Evolutionary conservation across 495 filamentous ascomycete species (phyloP), one percentile per base, ranked within the genome.

Genomic region (Xylaria bambusicola): DNA sequence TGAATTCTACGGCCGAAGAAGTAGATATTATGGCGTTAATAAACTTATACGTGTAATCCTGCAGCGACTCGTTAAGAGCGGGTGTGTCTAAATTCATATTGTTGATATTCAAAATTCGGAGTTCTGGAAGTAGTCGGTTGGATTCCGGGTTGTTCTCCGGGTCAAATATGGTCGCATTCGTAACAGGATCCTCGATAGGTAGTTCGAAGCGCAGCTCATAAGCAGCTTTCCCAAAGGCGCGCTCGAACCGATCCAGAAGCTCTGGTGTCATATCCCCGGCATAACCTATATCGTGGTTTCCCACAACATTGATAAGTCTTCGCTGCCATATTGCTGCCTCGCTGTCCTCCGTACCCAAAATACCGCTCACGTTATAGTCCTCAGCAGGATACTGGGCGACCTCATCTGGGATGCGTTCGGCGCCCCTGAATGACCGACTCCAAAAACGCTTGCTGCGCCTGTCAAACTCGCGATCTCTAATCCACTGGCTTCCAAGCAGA

Each of bases 271-370:
- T 80, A 71, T 98, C 94, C 0, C 94, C 94, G 0, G 93, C 90
- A 66, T 98, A 98, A 26, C 94, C 94, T 53, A 98, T 86, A 71
- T 98, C 94, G 66, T 98, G 94, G 69, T 98, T 98, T 0, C 94
- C 94, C 0, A 87, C 90, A 10, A 97, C 80, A 61, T 94, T 93
- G 68, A 98, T 93, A 56, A 98, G 75, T 54, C 89, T 82, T 26
- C 79, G 77, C 13, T 80, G 75, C 94, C 94, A 98, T 1, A 72
- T 66, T 5, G 71, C 69, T 46, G 86, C 80, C 29, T 74, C 75
- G 36, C 50, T 52, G 21, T 68, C 61, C 24, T 67, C 65, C n/a
- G 62, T 68, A n/a, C 65, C 66, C 0, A 84, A 79, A 15, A 83
- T 74, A 17, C 86, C 80, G 20, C 72, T 66, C 24, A 86, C 72